Evolutionary conservation across 1,284 basidiomycete species (phyloP), one percentile per base, ranked within the genome.

Genomic region (Fistulina hepatica): DNA sequence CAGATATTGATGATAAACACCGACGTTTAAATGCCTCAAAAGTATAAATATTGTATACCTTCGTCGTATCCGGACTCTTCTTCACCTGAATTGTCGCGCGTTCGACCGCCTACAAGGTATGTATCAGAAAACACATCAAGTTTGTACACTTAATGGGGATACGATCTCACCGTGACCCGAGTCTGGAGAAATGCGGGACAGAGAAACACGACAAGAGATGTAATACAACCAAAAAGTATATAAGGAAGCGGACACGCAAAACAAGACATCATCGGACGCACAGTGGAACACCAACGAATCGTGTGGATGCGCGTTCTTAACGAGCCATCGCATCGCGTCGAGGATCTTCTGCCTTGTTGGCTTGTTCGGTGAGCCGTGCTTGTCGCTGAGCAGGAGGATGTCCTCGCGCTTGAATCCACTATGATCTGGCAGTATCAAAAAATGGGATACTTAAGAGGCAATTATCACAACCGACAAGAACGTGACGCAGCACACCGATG

Each of bases 211-310:
- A n/a, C n/a, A n/a, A n/a, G n/a, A n/a, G n/a, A n/a, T n/a, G n/a
- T n/a, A n/a, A n/a, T n/a, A n/a, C n/a, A n/a, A n/a, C n/a, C n/a
- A n/a, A n/a, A n/a, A n/a, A n/a, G n/a, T n/a, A n/a, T n/a, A n/a
- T n/a, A n/a, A n/a, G n/a, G n/a, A n/a, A n/a, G n/a, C n/a, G n/a
- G n/a, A n/a, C n/a, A n/a, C n/a, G n/a, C n/a, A n/a, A n/a, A 15
- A 27, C 27, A 30, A 35, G 27, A 30, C 3, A 2, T 33, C 13
- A 21, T 33, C 17, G n/a, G 6, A 57, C 75, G 39, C 52, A 81
- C 81, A 93, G 50, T 93, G 89, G 57, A 93, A 82, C 57, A 93
- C 89, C 9, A 94, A 60, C 2, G 88, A 80, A 56, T 93, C 91
- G 47, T 93, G 70, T 4, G 71, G 63, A 21, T 65, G 62, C 2